These are phyloP conservation scores for Takashimella koratensis DNA, from an alignment of 1,284 basidiomycete species.

Conservation along the genomic window DNA sequence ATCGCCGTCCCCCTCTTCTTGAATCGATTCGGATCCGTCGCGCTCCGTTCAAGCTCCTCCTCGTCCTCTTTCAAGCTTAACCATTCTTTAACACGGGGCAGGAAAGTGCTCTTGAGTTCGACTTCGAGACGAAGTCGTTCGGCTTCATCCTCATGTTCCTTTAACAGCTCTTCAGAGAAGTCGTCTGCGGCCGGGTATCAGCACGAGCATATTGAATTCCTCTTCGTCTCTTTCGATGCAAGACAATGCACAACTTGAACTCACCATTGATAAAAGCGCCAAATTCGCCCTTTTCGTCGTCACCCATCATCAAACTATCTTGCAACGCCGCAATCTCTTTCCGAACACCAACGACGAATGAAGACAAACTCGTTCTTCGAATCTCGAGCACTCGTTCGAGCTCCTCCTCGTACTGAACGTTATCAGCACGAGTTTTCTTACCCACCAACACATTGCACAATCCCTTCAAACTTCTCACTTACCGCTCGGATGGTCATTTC, in stretches of 20 bases:
- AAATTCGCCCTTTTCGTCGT: slow-evolving; percentile 77
- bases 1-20: slow-evolving; percentile 62
- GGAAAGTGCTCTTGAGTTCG: slow-evolving; percentile 67
- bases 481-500: slow-evolving; percentile 41
- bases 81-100: slow-evolving; percentile 79
- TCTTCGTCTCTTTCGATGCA: too few relatives aligned
- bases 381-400: slow-evolving; percentile 84
- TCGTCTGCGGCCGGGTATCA: slow-evolving; percentile 61
- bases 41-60: slow-evolving; percentile 66
- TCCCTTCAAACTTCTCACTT: slow-evolving; percentile 15
- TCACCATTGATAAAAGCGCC: slow-evolving; percentile 73
- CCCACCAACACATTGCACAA: too few relatives aligned
- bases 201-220: not conserved
- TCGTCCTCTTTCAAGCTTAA: slow-evolving; percentile 87
- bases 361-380: slow-evolving; percentile 79
- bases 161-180: slow-evolving; percentile 80
- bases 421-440: not conserved
- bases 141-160: slow-evolving; percentile 84
- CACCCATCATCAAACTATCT: slow-evolving; percentile 80
- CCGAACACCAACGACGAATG: slow-evolving; percentile 78
- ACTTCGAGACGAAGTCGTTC: slow-evolving; percentile 74
- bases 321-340: slow-evolving; percentile 77
- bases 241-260: too few relatives aligned
- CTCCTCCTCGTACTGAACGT: slow-evolving; percentile 72
- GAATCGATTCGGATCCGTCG: slow-evolving; percentile 46